Base-by-base conservation (phyloP, 2,329 filamentous ascomycete species). In the Verticillium isaacii region DNA sequence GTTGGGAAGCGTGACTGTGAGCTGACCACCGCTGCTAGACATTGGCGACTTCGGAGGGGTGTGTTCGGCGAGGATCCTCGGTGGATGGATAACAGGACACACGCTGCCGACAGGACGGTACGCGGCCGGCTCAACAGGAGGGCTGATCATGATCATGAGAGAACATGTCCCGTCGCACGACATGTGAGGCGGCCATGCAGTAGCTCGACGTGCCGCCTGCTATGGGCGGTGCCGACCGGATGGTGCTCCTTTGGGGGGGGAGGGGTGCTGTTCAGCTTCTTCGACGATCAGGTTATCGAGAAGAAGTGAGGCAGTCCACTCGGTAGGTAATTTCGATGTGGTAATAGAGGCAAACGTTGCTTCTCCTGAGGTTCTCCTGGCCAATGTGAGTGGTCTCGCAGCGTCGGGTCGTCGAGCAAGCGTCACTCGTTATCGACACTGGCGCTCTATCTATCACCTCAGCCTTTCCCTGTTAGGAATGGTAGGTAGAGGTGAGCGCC, bases 311-410 rank as follows among this genome's bases (percentile, higher is more conserved):
- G 37, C 37, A 39, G 12, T 39, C 37, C 37, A 39, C 5, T 39
- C 37, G 19, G 39, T 45, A 17, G 39, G 15, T 45, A 17, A 45
- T 45, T 45, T 45, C 39, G 8, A 45, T 45, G 39, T 45, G 39
- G 39, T 45, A 45, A 45, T 45, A 6, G 39, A 23, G 39, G 39
- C 29, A 32, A 56, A 56, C 54, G 34, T 57, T 57, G 56, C 56
- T 57, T 57, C 36, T 57, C n/a, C 56, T 34, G 32, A 9, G 39
- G 39, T 45, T 45, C 19, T 5, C 39, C 32, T 23, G 17, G n/a
- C 17, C 23, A 32, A 32, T 57, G 56, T 57, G 56, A 57, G 56
- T 57, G 56, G 56, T 57, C 56, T 32, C 56, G 25, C 34, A 32
- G 39, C 4, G 34, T 39, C 56, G 34, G 56, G 56, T 57, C 56